Evolutionary conservation across 495 filamentous ascomycete species (phyloP).

Genomic region (Aspergillus ostianus): DNA sequence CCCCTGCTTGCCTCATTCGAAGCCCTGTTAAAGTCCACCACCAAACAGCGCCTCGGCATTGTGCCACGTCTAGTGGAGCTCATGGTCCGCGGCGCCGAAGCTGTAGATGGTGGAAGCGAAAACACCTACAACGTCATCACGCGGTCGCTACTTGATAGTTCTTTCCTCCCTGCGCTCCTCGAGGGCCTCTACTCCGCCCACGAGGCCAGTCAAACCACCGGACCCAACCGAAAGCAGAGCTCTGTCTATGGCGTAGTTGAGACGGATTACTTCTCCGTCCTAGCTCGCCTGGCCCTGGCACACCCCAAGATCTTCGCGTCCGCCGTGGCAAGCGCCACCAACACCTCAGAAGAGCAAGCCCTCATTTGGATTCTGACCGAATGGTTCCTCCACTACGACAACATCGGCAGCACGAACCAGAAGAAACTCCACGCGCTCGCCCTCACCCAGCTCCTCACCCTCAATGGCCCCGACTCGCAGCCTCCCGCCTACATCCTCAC

Average conservation of each 20-base stretch:
- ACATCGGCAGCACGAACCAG: conserved; percentile 67
- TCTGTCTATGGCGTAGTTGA: conserved; percentile 67
- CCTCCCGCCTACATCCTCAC: conserved; percentile 53
- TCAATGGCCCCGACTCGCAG: conserved; percentile 51
- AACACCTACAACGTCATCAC: conserved; percentile 62
- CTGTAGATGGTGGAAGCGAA: conserved; percentile 66
- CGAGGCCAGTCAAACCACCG: conserved; percentile 70
- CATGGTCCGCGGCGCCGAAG: conserved; percentile 66
- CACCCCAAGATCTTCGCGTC: conserved; percentile 64
- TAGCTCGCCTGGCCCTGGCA: conserved; percentile 73
- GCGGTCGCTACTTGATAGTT: conserved; percentile 64
- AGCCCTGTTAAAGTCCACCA: conserved; percentile 50
- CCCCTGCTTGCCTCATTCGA: conserved; percentile 58
- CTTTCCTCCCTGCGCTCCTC: conserved; percentile 64
- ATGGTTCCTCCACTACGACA: conserved; percentile 88
- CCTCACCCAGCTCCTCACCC: conserved; percentile 74
- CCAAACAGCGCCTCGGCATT: conserved; percentile 62
- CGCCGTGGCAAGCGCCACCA: conserved; percentile 43
- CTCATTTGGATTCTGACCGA: conserved; percentile 73
- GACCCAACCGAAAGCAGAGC: conserved; percentile 63
- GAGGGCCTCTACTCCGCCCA: conserved; percentile 69
- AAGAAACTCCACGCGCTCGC: conserved; percentile 82
- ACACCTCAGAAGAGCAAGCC: conserved; percentile 47
- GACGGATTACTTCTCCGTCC: conserved; percentile 79
- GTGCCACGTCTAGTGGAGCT: conserved; percentile 68